A percentile compares a stretch with the other conserved stretches of the same genome.
Conservation (phyloP, 306 rosid genomes). For the Gleditsia sinensis region DNA sequence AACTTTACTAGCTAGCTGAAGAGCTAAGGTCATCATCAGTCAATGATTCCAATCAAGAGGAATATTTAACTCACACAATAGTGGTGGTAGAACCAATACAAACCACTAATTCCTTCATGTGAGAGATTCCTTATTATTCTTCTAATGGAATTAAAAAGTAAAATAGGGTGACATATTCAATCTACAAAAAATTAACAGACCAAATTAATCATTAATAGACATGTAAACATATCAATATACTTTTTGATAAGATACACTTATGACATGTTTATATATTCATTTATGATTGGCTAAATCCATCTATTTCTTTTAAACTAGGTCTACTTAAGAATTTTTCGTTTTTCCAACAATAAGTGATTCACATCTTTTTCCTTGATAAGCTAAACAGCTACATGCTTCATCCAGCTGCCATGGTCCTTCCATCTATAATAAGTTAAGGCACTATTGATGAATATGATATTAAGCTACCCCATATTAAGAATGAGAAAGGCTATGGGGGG, state of each 20-base stretch:
- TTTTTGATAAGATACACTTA: too few species aligned
- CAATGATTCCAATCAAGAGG: constrained; percentile 48
- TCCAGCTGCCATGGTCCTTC: constrained; percentile 27
- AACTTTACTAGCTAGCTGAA: neutral
- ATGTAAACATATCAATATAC: too few species aligned
- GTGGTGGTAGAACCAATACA: constrained; percentile 45
- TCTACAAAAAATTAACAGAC: too few species aligned
- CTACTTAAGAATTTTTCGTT: too few species aligned
- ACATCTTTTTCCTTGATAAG: constrained; percentile 34
- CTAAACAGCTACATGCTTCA: constrained; percentile 31
- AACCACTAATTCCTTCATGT: constrained; percentile 42
- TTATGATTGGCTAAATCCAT: too few species aligned
- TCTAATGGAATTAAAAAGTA: constrained; percentile 27
- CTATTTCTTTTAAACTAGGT: too few species aligned
- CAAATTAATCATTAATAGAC: too few species aligned
- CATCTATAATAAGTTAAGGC: constrained; percentile 11
- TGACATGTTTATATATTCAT: too few species aligned
- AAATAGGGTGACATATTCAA: constrained; percentile 18
- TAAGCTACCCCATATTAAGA: neutral
- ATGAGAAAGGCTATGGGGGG: neutral
- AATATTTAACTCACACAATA: constrained; percentile 35
- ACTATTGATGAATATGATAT: neutral
- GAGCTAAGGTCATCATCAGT: constrained; percentile 40
- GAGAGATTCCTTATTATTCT: constrained; percentile 39
- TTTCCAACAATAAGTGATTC: constrained; percentile 28